Conservation (phyloP, 2,329 filamentous ascomycete genomes). For the Penicillium digitatum region DNA sequence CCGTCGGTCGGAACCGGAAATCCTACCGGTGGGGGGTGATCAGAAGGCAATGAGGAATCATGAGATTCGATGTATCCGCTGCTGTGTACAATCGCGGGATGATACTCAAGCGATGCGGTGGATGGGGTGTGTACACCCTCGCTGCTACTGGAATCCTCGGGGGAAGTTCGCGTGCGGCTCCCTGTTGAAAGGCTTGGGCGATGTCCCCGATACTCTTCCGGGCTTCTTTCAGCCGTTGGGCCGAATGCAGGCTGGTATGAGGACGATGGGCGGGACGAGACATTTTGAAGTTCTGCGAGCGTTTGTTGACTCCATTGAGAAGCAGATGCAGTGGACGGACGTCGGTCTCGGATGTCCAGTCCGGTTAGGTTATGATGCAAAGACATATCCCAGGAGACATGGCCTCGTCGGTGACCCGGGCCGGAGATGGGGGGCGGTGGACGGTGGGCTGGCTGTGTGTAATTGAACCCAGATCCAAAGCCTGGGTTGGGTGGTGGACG, state of each 20-base stretch:
- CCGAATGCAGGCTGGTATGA: constrained; percentile 33
- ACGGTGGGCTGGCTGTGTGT: constrained; percentile 32
- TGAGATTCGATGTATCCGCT: constrained; percentile 47
- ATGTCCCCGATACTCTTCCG: constrained; percentile 29
- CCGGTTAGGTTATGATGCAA: constrained; percentile 45
- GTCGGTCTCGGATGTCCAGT: constrained; percentile 40
- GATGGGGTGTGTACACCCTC: constrained; percentile 48
- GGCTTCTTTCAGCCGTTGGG: constrained; percentile 26
- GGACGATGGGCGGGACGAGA: constrained; percentile 35
- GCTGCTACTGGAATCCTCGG: constrained; percentile 49
- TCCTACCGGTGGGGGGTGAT: constrained; percentile 43
- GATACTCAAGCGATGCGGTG: constrained; percentile 46
- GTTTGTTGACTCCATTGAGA: constrained; percentile 45
- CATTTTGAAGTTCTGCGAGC: constrained; percentile 40
- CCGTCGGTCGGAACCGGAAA: constrained; percentile 23
- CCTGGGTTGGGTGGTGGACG: constrained; percentile 28
- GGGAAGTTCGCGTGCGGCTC: constrained; percentile 40
- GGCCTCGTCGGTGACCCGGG: constrained; percentile 43
- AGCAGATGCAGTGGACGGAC: constrained; percentile 33
- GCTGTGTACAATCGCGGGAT: constrained; percentile 48
- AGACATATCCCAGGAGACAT: constrained; percentile 49
- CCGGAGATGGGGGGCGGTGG: constrained; percentile 43
- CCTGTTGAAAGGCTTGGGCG: constrained; percentile 26
- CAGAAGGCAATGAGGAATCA: constrained; percentile 34
- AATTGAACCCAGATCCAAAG: constrained; percentile 36